A percentile compares a stretch with the other conserved stretches of the same genome.
phyloP scores from a whole-genome alignment of 306 rosid species.

The Trifolium repens region DNA sequence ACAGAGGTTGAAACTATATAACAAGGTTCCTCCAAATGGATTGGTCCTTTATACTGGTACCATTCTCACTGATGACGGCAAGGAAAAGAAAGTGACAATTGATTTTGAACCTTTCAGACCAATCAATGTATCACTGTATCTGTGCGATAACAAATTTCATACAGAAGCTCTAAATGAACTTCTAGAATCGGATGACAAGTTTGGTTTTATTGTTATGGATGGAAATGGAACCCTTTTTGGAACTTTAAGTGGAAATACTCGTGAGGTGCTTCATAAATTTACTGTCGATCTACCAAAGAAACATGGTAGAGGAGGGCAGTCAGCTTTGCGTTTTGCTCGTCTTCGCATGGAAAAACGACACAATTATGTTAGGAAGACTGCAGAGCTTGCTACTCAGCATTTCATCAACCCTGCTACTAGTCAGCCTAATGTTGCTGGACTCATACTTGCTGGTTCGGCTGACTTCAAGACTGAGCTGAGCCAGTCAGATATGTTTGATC shows the following conservation, averaged over 20 bases:
- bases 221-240: conserved; percentile 95
- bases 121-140: conserved; percentile 86
- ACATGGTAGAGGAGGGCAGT: conserved; percentile 96
- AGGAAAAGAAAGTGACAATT: conserved; percentile 90
- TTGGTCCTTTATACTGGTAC: conserved; percentile 87
- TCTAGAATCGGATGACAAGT: conserved; percentile 88
- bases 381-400: conserved; percentile 90
- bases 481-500: conserved; percentile 93
- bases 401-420: conserved; percentile 75
- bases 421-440: conserved; percentile 90
- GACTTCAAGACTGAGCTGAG: conserved; percentile 94
- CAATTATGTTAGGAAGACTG: conserved; percentile 89
- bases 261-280: conserved; percentile 88
- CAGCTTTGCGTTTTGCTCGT: conserved; percentile 90
- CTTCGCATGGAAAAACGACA: conserved; percentile 93
- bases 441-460: conserved; percentile 90
- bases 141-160: conserved; percentile 88
- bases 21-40: conserved; percentile 89
- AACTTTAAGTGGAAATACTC: conserved; percentile 84
- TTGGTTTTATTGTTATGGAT: conserved; percentile 89
- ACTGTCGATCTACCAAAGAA: conserved; percentile 87
- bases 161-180: conserved; percentile 89
- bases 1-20: conserved; percentile 85
- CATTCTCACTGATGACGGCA: conserved; percentile 86
- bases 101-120: conserved; percentile 95